Conservation (phyloP, 371 early-diverging fungal genomes). For the Mucor circinelloides region DNA sequence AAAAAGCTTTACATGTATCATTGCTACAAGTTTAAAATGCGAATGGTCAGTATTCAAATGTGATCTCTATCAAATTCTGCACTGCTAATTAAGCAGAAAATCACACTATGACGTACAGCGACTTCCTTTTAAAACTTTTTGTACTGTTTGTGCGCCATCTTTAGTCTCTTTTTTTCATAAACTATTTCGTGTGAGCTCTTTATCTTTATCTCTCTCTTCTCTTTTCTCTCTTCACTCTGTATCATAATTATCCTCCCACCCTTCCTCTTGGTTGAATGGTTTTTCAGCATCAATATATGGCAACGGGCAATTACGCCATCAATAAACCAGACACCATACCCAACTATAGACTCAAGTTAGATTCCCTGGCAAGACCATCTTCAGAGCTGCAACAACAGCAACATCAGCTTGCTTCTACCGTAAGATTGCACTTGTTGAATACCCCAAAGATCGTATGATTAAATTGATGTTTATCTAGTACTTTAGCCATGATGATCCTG, state of each 20-base stretch:
- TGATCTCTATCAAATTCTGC: not conserved
- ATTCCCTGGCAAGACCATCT: not conserved
- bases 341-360: slow-evolving; percentile 2
- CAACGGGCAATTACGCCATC: not conserved
- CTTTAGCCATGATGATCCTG: slow-evolving; percentile 35
- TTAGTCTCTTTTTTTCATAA: not conserved
- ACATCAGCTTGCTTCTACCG: not conserved
- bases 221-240: not conserved
- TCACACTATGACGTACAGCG: not conserved
- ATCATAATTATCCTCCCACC: not conserved
- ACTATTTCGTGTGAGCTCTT: not conserved
- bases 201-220: not conserved
- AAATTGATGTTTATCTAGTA: slow-evolving; percentile 7
- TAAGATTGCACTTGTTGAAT: not conserved
- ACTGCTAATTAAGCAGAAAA: not conserved
- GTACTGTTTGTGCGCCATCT: not conserved
- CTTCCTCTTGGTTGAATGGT: not conserved
- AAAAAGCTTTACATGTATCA: not conserved
- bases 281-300: slow-evolving; percentile 7
- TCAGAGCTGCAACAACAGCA: not conserved
- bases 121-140: not conserved
- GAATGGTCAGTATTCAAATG: not conserved
- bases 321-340: slow-evolving; percentile 9
- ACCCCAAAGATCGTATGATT: not conserved
- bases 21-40: no score